phyloP scores from a whole-genome alignment of 2,329 filamentous ascomycete species.

The Claviceps sp. region DNA sequence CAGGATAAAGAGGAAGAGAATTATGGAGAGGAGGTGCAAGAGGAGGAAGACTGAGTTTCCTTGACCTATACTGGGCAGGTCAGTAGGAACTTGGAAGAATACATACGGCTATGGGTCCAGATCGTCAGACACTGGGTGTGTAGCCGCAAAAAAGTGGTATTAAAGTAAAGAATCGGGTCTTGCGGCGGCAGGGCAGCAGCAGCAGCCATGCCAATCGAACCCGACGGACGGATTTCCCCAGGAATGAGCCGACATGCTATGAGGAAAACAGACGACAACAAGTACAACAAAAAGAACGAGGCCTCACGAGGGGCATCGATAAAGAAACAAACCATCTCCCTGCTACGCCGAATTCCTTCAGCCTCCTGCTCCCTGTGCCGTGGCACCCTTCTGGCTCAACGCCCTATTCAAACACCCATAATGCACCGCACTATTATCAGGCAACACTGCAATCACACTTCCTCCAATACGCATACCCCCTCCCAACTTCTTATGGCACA shows the following conservation, averaged over 20 bases:
- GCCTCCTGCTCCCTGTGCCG: slow-evolving; percentile 20
- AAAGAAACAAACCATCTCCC: slow-evolving; percentile 1
- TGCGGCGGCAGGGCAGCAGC: not conserved
- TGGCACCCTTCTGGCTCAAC: slow-evolving; percentile 22
- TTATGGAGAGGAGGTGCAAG: slow-evolving; percentile 74
- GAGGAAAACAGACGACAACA: not conserved
- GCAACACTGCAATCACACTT: slow-evolving; percentile 80
- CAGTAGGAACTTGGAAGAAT: not conserved
- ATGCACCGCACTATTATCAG: slow-evolving; percentile 70
- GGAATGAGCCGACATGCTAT: not conserved
- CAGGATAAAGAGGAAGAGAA: slow-evolving; percentile 55
- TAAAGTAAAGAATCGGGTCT: slow-evolving; percentile 11
- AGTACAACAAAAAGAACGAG: not conserved
- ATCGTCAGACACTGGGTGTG: not conserved
- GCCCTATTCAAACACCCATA: slow-evolving; percentile 57
- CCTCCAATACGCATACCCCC: slow-evolving; percentile 74
- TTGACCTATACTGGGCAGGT: not conserved
- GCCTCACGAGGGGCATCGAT: not conserved
- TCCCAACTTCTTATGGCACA: slow-evolving; percentile 87
- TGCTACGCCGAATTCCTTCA: slow-evolving; percentile 19
- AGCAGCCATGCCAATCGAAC: not conserved
- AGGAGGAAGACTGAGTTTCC: slow-evolving; percentile 33
- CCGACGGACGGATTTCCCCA: not conserved
- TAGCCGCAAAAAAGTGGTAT: slow-evolving; percentile 11
- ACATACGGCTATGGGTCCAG: not conserved